Evolutionary conservation across 2,329 filamentous ascomycete genomes (phyloP).

Genomic region (Xylariaceae sp.): DNA sequence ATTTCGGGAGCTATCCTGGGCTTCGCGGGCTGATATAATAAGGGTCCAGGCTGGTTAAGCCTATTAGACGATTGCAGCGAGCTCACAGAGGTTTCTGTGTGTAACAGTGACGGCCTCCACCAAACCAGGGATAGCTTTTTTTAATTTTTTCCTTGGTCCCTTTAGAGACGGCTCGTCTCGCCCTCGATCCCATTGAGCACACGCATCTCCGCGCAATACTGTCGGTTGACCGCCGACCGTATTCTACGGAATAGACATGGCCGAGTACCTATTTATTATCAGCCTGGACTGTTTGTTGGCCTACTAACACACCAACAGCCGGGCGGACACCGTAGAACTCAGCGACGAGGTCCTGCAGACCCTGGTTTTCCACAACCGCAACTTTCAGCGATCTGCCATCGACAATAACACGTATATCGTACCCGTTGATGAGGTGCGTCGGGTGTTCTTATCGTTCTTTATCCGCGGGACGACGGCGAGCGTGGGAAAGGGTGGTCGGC

Average conservation of each 20-base stretch:
- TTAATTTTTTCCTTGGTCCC: background rate
- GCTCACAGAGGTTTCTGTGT: conserved; percentile 14
- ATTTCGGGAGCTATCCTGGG: conserved; percentile 25
- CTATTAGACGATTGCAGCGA: conserved; percentile 18
- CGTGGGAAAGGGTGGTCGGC: background rate
- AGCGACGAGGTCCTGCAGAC: conserved; percentile 54
- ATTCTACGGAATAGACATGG: conserved; percentile 20
- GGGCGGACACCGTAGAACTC: conserved; percentile 40
- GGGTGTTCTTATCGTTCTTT: conserved; percentile 8
- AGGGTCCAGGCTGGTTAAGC: conserved; percentile 18
- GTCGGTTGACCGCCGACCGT: background rate
- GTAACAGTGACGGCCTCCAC: conserved; percentile 16
- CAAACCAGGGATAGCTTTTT: conserved; percentile 6
- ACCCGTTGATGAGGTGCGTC: conserved; percentile 63
- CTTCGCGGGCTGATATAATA: conserved; percentile 15
- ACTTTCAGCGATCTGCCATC: conserved; percentile 63
- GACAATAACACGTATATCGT: conserved; percentile 61
- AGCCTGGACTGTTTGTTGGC: conserved; percentile 13
- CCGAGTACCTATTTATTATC: conserved; percentile 24
- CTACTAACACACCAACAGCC: conserved; percentile 35
- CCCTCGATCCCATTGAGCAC: background rate
- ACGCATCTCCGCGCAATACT: conserved; percentile 1
- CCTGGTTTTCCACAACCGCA: conserved; percentile 55
- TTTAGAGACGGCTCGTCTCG: conserved; percentile 2
- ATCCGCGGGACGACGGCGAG: background rate